phyloP scores from a whole-genome alignment of 345 rosid species.

The Cardamine chenopodiifolia region DNA sequence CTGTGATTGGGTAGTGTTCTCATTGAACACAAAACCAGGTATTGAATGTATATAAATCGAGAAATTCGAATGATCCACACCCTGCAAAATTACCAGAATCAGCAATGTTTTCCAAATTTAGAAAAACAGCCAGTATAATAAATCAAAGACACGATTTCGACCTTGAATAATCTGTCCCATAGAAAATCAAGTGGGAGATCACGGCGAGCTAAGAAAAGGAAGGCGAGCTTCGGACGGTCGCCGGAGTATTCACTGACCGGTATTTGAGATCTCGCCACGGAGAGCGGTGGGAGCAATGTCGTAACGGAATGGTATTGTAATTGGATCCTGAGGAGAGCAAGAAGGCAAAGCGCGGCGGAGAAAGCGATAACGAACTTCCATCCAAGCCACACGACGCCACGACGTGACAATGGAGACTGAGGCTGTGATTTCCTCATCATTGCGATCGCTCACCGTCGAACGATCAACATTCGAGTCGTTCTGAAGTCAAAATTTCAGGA shows the following conservation, averaged over 20 bases:
- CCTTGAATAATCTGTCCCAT: slow-evolving; percentile 80
- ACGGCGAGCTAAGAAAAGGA: slow-evolving; percentile 66
- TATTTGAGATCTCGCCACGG: slow-evolving; percentile 45
- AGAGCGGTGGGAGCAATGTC: slow-evolving; percentile 17
- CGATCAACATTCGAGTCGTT: slow-evolving; percentile 30
- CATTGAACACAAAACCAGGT: slow-evolving; percentile 81
- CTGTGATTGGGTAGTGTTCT: slow-evolving; percentile 61
- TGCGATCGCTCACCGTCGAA: slow-evolving; percentile 31
- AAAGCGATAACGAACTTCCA: slow-evolving; percentile 69
- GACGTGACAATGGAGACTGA: slow-evolving; percentile 36
- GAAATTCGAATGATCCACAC: slow-evolving; percentile 59
- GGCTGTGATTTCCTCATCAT: slow-evolving; percentile 60
- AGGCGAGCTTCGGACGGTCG: slow-evolving; percentile 65
- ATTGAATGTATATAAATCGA: slow-evolving; percentile 74
- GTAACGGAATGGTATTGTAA: slow-evolving; percentile 42
- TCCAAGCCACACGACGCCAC: slow-evolving; percentile 60
- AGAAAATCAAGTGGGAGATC: slow-evolving; percentile 72
- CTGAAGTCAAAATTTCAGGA: slow-evolving; percentile 13
- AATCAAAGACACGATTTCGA: slow-evolving; percentile 25
- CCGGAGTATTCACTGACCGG: slow-evolving; percentile 35
- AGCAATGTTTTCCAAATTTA: slow-evolving; percentile 2
- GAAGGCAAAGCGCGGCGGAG: slow-evolving; percentile 59
- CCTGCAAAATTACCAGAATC: slow-evolving; percentile 46
- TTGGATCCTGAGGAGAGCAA: slow-evolving; percentile 67
- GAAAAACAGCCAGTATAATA: background rate